Percentiles rank a stretch among this genome's conserved stretches.
Evolutionary conservation across 495 filamentous ascomycete genomes (phyloP).

Genomic region (Annulohypoxylon bovei): DNA sequence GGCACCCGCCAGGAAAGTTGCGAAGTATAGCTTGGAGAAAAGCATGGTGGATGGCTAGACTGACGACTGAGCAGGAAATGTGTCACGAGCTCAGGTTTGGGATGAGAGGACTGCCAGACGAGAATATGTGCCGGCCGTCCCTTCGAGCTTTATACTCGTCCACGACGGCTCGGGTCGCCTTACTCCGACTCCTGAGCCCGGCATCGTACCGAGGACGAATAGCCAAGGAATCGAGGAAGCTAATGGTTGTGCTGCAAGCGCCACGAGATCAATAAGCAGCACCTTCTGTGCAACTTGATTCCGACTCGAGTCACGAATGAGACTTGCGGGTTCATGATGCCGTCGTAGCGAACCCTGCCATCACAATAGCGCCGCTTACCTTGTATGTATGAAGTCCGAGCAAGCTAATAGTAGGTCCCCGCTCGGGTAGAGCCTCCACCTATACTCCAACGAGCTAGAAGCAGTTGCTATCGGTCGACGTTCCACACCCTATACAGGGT

Average conservation of each 20-base stretch:
- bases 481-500: not conserved
- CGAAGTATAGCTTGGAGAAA: conserved; percentile 24
- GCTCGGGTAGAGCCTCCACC: not conserved
- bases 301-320: not conserved
- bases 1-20: conserved; percentile 11
- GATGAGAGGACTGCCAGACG: not conserved
- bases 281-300: not conserved
- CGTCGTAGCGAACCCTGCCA: not conserved
- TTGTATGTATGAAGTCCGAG: not conserved
- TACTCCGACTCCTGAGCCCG: not conserved
- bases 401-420: not conserved
- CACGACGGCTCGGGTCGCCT: not conserved
- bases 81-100: not conserved
- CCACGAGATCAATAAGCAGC: not conserved
- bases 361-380: not conserved
- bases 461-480: not conserved
- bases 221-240: not conserved
- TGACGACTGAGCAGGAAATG: not conserved
- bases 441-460: not conserved
- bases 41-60: conserved; percentile 4
- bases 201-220: not conserved
- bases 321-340: not conserved
- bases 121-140: not conserved
- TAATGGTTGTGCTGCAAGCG: not conserved
- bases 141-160: not conserved